Conservation (phyloP, 768 basidiomycete genomes). For the Hericium erinaceus region DNA sequence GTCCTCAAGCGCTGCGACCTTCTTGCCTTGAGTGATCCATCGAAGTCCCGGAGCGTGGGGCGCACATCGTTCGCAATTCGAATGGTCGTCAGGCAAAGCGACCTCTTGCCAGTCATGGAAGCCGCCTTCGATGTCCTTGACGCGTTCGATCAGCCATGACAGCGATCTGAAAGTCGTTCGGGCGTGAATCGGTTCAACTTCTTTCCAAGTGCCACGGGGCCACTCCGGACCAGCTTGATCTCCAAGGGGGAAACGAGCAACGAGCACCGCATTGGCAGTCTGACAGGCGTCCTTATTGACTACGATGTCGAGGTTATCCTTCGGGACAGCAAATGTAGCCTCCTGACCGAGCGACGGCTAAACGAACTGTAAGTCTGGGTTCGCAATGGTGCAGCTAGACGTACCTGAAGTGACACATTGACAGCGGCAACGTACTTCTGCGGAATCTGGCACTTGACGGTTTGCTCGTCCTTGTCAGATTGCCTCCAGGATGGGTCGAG, state of each 20-base stretch:
- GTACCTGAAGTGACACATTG: constrained; percentile 45
- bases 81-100: constrained; percentile 32
- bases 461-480: constrained; percentile 39
- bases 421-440: constrained; percentile 52
- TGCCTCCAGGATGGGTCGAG: constrained; percentile 77
- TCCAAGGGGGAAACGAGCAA: constrained; percentile 64
- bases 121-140: constrained; percentile 62
- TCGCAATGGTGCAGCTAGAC: constrained; percentile 7
- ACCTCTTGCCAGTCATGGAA: constrained; percentile 62
- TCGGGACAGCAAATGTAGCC: constrained; percentile 62
- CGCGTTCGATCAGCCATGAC: constrained; percentile 82
- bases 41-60: constrained; percentile 66
- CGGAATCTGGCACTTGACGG: constrained; percentile 50
- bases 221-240: constrained; percentile 71
- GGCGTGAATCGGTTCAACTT: constrained; percentile 83
- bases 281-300: constrained; percentile 55
- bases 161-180: constrained; percentile 70
- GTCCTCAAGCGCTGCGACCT: constrained; percentile 68
- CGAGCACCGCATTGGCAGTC: constrained; percentile 69
- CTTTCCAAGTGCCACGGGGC: constrained; percentile 63
- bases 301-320: constrained; percentile 37
- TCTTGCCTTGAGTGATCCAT: constrained; percentile 58
- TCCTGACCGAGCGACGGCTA: constrained; percentile 26
- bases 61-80: constrained; percentile 72
- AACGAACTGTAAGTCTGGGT: neutral